These are phyloP conservation scores for Skeletonema potamos DNA, from an alignment of 108 stramenopile genomes.

Conservation along the genomic window DNA sequence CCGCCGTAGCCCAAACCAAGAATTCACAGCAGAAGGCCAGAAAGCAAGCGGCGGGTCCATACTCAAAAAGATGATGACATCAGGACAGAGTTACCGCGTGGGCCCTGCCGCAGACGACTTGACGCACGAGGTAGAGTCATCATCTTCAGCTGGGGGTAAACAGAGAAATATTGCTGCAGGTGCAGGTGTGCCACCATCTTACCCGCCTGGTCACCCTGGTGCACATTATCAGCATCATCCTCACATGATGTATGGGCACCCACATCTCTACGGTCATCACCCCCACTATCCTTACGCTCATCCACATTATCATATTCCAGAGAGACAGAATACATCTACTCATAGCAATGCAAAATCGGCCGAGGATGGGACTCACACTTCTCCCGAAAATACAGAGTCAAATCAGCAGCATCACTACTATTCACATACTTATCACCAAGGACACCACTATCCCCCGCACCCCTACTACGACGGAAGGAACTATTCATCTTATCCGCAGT, in stretches of 20 bases:
- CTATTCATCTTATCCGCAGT: background rate
- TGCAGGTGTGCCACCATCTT: background rate
- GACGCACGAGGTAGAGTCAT: background rate
- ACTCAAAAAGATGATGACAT: conserved; percentile 1
- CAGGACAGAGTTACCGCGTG: background rate
- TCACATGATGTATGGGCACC: background rate
- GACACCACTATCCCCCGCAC: conserved; percentile 5
- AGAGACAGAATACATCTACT: background rate
- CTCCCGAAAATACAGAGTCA: background rate
- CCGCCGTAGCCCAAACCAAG: conserved; percentile 1
- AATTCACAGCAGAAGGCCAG: background rate
- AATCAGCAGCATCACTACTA: background rate
- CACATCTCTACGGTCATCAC: background rate
- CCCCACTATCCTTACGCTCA: conserved; percentile 2
- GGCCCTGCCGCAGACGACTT: background rate
- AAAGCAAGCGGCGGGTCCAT: background rate
- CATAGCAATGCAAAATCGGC: background rate
- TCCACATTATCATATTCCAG: conserved; percentile 6
- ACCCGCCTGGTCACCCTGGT: background rate
- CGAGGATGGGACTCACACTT: background rate
- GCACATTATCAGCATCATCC: background rate
- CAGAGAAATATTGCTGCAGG: background rate
- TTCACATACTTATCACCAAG: background rate
- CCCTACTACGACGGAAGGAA: conserved; percentile 4
- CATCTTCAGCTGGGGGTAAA: background rate